phyloP scores from a whole-genome alignment of 1,139 yeast species.

The Petasospora fabianii region DNA sequence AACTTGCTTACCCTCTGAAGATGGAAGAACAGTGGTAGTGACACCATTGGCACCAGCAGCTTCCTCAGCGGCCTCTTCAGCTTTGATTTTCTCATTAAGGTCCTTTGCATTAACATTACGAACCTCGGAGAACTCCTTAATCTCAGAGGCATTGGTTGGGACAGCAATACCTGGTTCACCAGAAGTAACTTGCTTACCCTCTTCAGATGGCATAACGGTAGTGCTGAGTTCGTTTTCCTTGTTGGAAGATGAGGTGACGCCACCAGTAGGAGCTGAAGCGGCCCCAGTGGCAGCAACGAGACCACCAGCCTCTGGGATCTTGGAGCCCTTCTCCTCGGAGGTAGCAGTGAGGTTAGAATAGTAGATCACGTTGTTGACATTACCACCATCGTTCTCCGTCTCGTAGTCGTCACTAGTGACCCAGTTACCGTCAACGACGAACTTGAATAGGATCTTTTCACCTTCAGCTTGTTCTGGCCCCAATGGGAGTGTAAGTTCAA shows the following conservation, averaged over 20 bases:
- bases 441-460: conserved; percentile 56
- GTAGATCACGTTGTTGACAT: conserved; percentile 56
- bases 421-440: conserved; percentile 77
- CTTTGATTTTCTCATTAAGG: conserved; percentile 35
- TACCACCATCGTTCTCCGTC: conserved; percentile 56
- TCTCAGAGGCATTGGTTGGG: conserved; percentile 44
- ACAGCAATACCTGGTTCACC: conserved; percentile 38
- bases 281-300: conserved; percentile 20
- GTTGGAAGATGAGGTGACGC: too few relatives aligned
- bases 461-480: conserved; percentile 33
- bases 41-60: conserved; percentile 25
- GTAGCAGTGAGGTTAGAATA: conserved; percentile 28
- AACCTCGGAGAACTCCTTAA: conserved; percentile 45
- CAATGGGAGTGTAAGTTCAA: conserved; percentile 55
- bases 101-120: conserved; percentile 46
- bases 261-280: conserved; percentile 19
- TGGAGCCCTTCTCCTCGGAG: conserved; percentile 29
- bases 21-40: conserved; percentile 55
- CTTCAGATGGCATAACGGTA: conserved; percentile 24
- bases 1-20: conserved; percentile 44
- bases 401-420: conserved; percentile 43
- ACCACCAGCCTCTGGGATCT: conserved; percentile 57
- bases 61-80: conserved; percentile 21
- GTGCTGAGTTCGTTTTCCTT: conserved; percentile 13
- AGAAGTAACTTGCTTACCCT: conserved; percentile 24